These are phyloP conservation scores for Violaceomyces palustris DNA, from an alignment of 1,284 basidiomycete genomes.

Conservation along the genomic window DNA sequence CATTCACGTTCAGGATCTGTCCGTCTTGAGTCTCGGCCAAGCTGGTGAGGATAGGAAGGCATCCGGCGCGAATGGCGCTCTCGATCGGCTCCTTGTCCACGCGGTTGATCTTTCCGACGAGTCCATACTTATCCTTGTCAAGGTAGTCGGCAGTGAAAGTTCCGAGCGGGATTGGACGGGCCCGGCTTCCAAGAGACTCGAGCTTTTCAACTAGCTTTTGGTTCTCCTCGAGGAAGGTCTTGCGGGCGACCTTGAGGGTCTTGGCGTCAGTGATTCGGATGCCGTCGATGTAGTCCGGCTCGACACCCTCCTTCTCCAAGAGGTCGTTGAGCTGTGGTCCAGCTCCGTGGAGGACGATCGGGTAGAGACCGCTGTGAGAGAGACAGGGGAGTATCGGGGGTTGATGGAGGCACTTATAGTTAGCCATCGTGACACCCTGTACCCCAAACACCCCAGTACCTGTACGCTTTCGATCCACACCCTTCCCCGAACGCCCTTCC, in stretches of 20 bases:
- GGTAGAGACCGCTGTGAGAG: conserved; percentile 51
- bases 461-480: no score
- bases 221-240: conserved; percentile 53
- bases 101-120: conserved; percentile 51
- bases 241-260: conserved; percentile 50
- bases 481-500: no score
- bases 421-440: neutral
- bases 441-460: no score
- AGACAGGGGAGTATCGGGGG: no score
- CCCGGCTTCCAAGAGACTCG: conserved; percentile 50
- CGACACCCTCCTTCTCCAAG: conserved; percentile 51
- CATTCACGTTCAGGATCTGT: conserved; percentile 53
- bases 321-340: conserved; percentile 53
- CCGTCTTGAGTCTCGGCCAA: conserved; percentile 50
- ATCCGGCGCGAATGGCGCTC: conserved; percentile 51
- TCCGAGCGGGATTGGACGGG: conserved; percentile 50
- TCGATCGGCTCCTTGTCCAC: conserved; percentile 54
- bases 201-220: conserved; percentile 50
- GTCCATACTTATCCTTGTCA: conserved; percentile 52
- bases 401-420: conserved; percentile 1
- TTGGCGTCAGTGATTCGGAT: conserved; percentile 53
- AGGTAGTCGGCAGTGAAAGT: conserved; percentile 50
- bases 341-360: conserved; percentile 51
- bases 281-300: conserved; percentile 52
- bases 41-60: conserved; percentile 51